Base-by-base conservation (phyloP, 768 basidiomycete genomes). In the Cyclocybe aegerita region DNA sequence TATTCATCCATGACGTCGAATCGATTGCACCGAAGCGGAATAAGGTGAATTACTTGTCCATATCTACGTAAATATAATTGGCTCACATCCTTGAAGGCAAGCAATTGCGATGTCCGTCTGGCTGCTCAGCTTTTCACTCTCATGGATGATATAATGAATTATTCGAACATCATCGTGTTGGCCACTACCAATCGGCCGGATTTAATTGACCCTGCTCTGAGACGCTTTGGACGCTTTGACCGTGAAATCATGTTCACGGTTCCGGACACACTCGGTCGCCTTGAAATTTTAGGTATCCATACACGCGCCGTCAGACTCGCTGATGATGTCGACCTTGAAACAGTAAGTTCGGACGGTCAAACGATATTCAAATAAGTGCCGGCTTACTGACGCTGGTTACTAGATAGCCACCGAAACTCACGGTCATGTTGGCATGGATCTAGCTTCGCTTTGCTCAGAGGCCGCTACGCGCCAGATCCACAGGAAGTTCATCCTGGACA, bases 391-490 rank as follows among this genome's bases (percentile, higher is more conserved):
- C 23, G 23, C 23, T 23, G 23, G 23, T 23, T 2, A 23, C 2
- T 67, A 96, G 89, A 98, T 99, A 59, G 97, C 97, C 44, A 94
- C 95, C 44, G 97, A 99, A 68, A 99, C 97, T 5, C 97, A 99
- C 68, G 97, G 97, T 70, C 98, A 98, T 64, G 97, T 99, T 60
- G 97, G 97, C 67, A 96, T 97, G 34, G 97, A 99, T 78, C 67
- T 99, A 50, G 97, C 97, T 17, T 90, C 97, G 8, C 81, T 99
- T 43, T 99, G 97, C 70, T 98, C 97, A 2, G 97, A 99, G 68
- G 97, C 97, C 48, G 97, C 97, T 40, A 99, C 98, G 97, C 97
- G 98, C 75, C 97, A 99, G 69, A 99, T 99, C 57, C 91, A 97
- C 68, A 97, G 98, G 75, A 99, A 99, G 84, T 98, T 99, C 96